Conservation (phyloP, 768 basidiomycete species). For the Hypsizygus marmoreus region DNA sequence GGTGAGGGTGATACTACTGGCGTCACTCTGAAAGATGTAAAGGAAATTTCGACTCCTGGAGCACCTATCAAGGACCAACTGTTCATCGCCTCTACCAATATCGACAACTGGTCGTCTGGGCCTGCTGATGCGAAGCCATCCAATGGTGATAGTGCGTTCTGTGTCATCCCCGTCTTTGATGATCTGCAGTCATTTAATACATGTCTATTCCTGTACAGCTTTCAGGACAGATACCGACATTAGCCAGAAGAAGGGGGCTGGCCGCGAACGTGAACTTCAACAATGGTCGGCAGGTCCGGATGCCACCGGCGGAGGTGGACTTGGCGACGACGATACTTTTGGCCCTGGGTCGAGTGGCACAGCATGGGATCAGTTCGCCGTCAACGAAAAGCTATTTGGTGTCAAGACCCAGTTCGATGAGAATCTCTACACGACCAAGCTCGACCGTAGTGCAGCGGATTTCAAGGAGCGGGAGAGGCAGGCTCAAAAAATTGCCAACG, state of each 20-base stretch:
- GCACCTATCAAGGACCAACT: constrained; percentile 69
- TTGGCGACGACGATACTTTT: constrained; percentile 72
- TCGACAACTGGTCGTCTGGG: constrained; percentile 72
- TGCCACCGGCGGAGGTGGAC: constrained; percentile 26
- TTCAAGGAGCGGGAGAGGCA: constrained; percentile 87
- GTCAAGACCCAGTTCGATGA: constrained; percentile 92
- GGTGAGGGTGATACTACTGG: constrained; percentile 71
- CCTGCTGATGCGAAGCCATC: constrained; percentile 70
- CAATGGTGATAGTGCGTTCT: constrained; percentile 69
- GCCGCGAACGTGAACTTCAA: constrained; percentile 77
- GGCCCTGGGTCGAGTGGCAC: constrained; percentile 48
- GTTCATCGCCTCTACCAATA: constrained; percentile 72
- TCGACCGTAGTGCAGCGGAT: constrained; percentile 82
- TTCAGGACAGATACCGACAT: constrained; percentile 87
- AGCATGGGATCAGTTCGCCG: constrained; percentile 91
- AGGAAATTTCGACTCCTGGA: constrained; percentile 67
- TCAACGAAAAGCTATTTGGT: constrained; percentile 91
- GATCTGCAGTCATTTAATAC: constrained; percentile 2
- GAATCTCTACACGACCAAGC: constrained; percentile 90
- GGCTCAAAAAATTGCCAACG: constrained; percentile 86
- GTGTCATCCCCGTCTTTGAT: constrained; percentile 8
- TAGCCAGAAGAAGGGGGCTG: constrained; percentile 49
- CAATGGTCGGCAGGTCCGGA: constrained; percentile 66
- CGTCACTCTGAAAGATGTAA: constrained; percentile 75
- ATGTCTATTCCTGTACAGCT: constrained; percentile 39